Percentiles rank a stretch among this genome's conserved stretches.
Conservation (phyloP, 1,139 yeast genomes). For the Scheffersomyces insectosa region DNA sequence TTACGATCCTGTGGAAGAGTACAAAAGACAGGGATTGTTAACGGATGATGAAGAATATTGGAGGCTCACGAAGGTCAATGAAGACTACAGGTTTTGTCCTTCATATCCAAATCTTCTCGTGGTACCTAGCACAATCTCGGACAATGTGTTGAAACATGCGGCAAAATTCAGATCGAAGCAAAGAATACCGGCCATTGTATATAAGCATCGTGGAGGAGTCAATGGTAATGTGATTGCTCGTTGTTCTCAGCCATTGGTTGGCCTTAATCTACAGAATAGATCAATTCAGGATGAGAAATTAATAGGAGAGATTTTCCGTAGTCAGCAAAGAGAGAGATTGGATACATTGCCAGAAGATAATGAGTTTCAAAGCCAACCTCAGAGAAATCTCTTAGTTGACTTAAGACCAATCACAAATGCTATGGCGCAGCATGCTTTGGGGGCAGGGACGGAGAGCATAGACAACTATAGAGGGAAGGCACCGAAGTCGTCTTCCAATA, state of each 20-base stretch:
- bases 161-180: constrained; percentile 82
- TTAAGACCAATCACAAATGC: constrained; percentile 93
- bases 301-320: constrained; percentile 67
- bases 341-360: constrained; percentile 15
- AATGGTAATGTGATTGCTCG: constrained; percentile 83
- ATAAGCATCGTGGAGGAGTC: constrained; percentile 56
- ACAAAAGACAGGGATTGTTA: constrained; percentile 59
- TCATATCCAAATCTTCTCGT: constrained; percentile 72
- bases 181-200: constrained; percentile 80
- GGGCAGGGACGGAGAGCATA: constrained; percentile 95
- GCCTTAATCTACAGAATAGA: constrained; percentile 75
- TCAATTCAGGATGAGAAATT: constrained; percentile 90
- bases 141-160: constrained; percentile 79
- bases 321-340: constrained; percentile 36
- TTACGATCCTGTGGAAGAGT: constrained; percentile 66
- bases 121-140: constrained; percentile 77
- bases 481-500: constrained; percentile 2
- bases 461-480: constrained; percentile 65
- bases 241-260: constrained; percentile 92
- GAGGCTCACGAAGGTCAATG: constrained; percentile 70
- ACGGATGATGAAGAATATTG: constrained; percentile 42
- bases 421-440: constrained; percentile 93
- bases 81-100: constrained; percentile 64
- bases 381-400: constrained; percentile 78
- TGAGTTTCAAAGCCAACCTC: constrained; percentile 39